Evolutionary conservation across 1,139 yeast species (phyloP), one percentile per base, ranked within the genome.

Genomic region (Kodamaea derodonti): DNA sequence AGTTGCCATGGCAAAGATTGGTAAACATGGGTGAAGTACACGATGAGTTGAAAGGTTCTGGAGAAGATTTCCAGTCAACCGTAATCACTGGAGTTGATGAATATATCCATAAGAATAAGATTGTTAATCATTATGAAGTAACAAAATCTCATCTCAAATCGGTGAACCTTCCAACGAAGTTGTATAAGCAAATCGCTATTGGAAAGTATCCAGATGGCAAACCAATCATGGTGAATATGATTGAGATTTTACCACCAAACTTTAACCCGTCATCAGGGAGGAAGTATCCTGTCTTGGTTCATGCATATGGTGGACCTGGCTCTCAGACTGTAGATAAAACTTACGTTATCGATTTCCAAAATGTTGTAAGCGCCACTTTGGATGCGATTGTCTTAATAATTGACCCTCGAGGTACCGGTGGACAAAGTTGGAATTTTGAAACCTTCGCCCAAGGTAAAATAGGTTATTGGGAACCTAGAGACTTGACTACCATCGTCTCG

Each of bases 321-420:
- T 83, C 95, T 1, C 92, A 84, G 52, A 72, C 76, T 22, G 83
- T 83, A 4, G 71, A 64, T 30, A 73, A 81, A 36, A 52, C 64
- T 27, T 82, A 72, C 45, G 52, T 57, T 2, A 59, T 81, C 29
- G 84, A 77, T 25, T 86, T 86, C 55, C 84, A 84, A 50, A 83
- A 83, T 30, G 70, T 82, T 8, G 73, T 82, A 1, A 75, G 86
- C 11, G 78, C 95, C 1, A 65, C 75, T 3, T 60, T 84, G 35
- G 81, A 84, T 48, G 82, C 87, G 0, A 73, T 92, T 23, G 87
- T 90, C 0, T 72, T 92, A 27, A 75, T 81, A 22, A 82, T 92
- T 24, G 99, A 92, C 49, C 98, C 98, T 6, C 70, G 98, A 49
- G 98, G 98, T 2, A 90, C 98, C 0, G 95, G 90, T 3, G 88